phyloP scores from a whole-genome alignment of 225 moss, liverwort and hornwort species.

The Polytrichum formosum region DNA sequence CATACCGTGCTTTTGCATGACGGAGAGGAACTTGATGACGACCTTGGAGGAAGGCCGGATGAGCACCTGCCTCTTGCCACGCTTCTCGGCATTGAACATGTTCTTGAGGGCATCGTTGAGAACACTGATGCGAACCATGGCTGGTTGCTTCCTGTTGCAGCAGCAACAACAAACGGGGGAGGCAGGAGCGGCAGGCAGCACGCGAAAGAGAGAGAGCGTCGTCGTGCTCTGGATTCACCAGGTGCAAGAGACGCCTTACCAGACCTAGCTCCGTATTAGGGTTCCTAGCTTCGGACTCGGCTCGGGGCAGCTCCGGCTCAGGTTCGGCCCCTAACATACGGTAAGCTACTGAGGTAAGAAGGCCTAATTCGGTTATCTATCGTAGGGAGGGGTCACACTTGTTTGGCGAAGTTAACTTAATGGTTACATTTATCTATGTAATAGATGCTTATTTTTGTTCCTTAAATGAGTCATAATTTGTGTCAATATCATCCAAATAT shows the following conservation, averaged over 20 bases:
- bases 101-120: conserved; percentile 47
- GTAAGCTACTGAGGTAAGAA: no score
- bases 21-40: conserved; percentile 34
- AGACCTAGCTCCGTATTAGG: neutral
- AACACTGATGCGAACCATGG: conserved; percentile 42
- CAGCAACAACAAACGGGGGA: neutral
- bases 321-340: neutral
- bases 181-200: neutral
- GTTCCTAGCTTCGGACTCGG: neutral
- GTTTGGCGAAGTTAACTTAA: no score
- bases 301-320: neutral
- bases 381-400: no score
- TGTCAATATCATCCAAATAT: no score
- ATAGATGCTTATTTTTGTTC: no score
- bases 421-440: no score
- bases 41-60: conserved; percentile 42
- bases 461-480: no score
- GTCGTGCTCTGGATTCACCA: neutral
- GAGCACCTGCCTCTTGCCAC: conserved; percentile 43
- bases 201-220: neutral
- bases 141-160: neutral
- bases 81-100: conserved; percentile 51
- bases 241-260: neutral
- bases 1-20: conserved; percentile 41
- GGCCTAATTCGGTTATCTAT: no score